phyloP scores from a whole-genome alignment of 768 basidiomycete species.

The Sarcodon aspratus region DNA sequence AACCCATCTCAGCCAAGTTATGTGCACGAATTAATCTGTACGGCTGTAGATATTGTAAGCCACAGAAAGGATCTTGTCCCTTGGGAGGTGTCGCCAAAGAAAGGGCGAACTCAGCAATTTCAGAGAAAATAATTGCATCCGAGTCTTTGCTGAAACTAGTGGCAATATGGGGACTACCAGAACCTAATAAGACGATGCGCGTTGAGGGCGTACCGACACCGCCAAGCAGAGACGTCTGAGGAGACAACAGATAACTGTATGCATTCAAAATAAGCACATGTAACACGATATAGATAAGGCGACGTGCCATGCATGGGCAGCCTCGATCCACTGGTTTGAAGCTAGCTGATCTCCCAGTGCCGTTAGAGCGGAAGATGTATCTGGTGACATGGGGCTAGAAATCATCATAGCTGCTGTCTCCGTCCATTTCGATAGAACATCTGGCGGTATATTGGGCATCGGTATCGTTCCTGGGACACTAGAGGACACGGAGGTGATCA shows the following conservation, averaged over 20 bases:
- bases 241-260: slow-evolving; percentile 74
- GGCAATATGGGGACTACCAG: slow-evolving; percentile 38
- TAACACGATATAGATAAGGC: neutral
- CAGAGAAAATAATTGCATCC: slow-evolving; percentile 76
- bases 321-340: slow-evolving; percentile 63
- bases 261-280: neutral
- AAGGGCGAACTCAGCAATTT: slow-evolving; percentile 85
- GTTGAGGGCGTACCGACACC: slow-evolving; percentile 57
- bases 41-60: slow-evolving; percentile 78
- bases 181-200: slow-evolving; percentile 67
- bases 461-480: slow-evolving; percentile 33
- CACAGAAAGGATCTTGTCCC: slow-evolving; percentile 78
- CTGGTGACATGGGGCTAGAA: slow-evolving; percentile 53
- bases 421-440: slow-evolving; percentile 68
- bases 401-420: slow-evolving; percentile 81
- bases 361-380: slow-evolving; percentile 66
- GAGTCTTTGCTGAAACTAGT: slow-evolving; percentile 49
- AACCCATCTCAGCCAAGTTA: slow-evolving; percentile 71
- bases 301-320: slow-evolving; percentile 84
- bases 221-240: slow-evolving; percentile 64
- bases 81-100: slow-evolving; percentile 63
- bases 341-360: slow-evolving; percentile 78
- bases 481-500: slow-evolving; percentile 50
- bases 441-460: slow-evolving; percentile 37
- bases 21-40: slow-evolving; percentile 76